Evolutionary conservation across 225 moss, liverwort and hornwort genomes (phyloP).

Genomic region (Lunularia cruciata): DNA sequence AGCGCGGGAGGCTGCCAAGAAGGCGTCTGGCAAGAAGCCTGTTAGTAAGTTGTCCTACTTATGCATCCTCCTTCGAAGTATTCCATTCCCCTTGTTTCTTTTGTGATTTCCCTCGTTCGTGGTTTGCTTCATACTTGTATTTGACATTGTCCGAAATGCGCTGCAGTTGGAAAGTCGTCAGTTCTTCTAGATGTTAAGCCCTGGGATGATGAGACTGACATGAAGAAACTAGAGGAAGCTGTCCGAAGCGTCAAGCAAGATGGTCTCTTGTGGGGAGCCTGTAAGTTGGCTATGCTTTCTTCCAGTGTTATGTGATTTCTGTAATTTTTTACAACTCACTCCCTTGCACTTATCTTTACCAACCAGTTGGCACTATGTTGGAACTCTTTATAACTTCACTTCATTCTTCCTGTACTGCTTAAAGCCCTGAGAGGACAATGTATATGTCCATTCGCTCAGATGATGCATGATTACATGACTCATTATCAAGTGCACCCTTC

Average conservation of each 20-base stretch:
- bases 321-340: no score
- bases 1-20: conserved; percentile 30
- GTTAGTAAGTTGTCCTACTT: conserved; percentile 40
- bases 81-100: background rate
- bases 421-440: no score
- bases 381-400: background rate
- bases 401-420: no score
- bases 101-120: conserved; percentile 26
- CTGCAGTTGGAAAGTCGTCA: conserved; percentile 47
- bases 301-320: no score
- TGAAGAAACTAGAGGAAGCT: conserved; percentile 52
- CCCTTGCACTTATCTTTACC: no score
- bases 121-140: no score
- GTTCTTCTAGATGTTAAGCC: conserved; percentile 72
- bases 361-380: background rate
- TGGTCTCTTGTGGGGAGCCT: conserved; percentile 71
- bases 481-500: no score
- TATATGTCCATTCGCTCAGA: no score
- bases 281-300: conserved; percentile 24
- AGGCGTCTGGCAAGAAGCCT: conserved; percentile 50
- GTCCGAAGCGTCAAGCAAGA: conserved; percentile 51
- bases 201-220: conserved; percentile 62
- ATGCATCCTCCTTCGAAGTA: background rate
- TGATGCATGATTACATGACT: no score
- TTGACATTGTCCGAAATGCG: background rate